These are phyloP conservation scores for Tuber magnatum DNA, from an alignment of 495 filamentous ascomycete genomes.

Conservation along the genomic window DNA sequence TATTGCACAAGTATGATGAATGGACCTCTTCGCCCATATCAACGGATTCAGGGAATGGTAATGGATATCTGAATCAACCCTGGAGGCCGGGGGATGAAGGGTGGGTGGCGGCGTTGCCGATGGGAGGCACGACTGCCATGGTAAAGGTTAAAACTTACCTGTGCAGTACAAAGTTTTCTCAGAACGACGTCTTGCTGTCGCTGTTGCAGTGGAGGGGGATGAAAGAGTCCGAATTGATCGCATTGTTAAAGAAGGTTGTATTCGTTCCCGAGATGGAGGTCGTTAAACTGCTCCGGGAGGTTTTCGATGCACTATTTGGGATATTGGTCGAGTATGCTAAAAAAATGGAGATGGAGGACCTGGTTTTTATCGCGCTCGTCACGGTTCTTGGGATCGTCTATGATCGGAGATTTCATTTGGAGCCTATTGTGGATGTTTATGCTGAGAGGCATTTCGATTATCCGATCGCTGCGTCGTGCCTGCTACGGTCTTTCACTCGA, in stretches of 20 bases:
- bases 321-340: conserved; percentile 82
- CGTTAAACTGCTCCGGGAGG: conserved; percentile 82
- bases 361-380: conserved; percentile 84
- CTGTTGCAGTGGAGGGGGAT: conserved; percentile 80
- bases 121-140: conserved; percentile 51
- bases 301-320: conserved; percentile 86
- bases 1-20: conserved; percentile 87
- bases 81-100: conserved; percentile 54
- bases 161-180: conserved; percentile 91
- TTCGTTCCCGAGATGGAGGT: conserved; percentile 98
- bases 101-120: conserved; percentile 32
- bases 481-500: conserved; percentile 77
- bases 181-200: conserved; percentile 79
- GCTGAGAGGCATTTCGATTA: conserved; percentile 87
- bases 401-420: conserved; percentile 85
- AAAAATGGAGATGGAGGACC: conserved; percentile 83
- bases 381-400: conserved; percentile 87
- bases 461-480: conserved; percentile 84
- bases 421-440: conserved; percentile 83
- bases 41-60: conserved; percentile 49
- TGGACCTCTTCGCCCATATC: conserved; percentile 53
- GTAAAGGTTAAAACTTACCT: conserved; percentile 78
- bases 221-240: conserved; percentile 60
- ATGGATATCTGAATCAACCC: conserved; percentile 75
- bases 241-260: conserved; percentile 69